A percentile compares a stretch with the other conserved stretches of the same genome.
These are phyloP conservation scores for Ogataea glucozyma DNA, from an alignment of 805 yeast genomes.

Conservation along the genomic window DNA sequence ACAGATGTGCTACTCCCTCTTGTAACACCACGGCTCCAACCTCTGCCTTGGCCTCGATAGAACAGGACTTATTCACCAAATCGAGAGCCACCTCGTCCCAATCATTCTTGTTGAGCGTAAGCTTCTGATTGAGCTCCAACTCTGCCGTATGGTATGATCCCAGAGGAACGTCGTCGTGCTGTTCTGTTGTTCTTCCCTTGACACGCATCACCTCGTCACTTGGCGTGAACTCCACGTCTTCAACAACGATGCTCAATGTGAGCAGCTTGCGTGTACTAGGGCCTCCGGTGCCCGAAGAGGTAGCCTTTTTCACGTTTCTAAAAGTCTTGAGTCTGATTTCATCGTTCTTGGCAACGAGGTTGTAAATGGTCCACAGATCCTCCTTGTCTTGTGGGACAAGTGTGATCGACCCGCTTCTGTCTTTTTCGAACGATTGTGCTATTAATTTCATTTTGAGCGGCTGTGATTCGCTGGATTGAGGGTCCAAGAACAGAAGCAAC, in stretches of 20 bases:
- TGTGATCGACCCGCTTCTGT: slow-evolving; percentile 63
- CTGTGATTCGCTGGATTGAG: background rate
- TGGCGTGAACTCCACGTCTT: slow-evolving; percentile 76
- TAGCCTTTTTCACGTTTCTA: slow-evolving; percentile 54
- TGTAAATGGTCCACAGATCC: slow-evolving; percentile 87
- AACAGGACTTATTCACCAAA: slow-evolving; percentile 65
- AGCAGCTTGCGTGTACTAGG: slow-evolving; percentile 55
- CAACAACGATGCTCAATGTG: slow-evolving; percentile 59
- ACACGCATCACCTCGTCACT: slow-evolving; percentile 74
- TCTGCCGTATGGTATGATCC: slow-evolving; percentile 90
- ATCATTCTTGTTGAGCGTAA: slow-evolving; percentile 68
- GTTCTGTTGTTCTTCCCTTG: slow-evolving; percentile 71
- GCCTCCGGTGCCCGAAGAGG: slow-evolving; percentile 23
- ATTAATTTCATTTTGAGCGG: slow-evolving; percentile 52
- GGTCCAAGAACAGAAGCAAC: background rate
- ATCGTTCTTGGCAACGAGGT: slow-evolving; percentile 76
- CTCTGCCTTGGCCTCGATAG: slow-evolving; percentile 80
- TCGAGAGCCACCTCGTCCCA: slow-evolving; percentile 78
- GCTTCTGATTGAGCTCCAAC: slow-evolving; percentile 65
- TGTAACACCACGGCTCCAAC: slow-evolving; percentile 91
- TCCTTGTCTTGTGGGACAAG: slow-evolving; percentile 85
- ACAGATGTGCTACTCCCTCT: slow-evolving; percentile 93
- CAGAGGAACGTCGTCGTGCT: slow-evolving; percentile 73
- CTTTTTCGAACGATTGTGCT: slow-evolving; percentile 51
- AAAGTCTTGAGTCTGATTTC: slow-evolving; percentile 67